Conservation (phyloP, 352 stramenopile species). For the Phytopythium ostracodes region DNA sequence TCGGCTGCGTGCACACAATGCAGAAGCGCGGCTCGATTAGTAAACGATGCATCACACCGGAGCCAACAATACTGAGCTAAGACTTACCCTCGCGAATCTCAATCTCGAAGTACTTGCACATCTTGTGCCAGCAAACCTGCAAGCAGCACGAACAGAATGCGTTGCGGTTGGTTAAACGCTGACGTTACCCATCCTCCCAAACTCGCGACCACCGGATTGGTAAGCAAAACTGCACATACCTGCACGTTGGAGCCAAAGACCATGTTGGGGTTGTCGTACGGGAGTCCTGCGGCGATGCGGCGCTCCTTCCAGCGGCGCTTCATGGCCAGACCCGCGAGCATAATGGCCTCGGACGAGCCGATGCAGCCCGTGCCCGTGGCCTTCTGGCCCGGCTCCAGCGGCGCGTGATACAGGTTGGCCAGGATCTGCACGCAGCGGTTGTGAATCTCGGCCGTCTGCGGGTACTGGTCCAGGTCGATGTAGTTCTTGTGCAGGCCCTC, state of each 20-base stretch:
- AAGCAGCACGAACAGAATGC: neutral
- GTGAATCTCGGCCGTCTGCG: slow-evolving; percentile 91
- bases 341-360: slow-evolving; percentile 91
- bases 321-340: slow-evolving; percentile 88
- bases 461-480: slow-evolving; percentile 92
- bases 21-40: neutral
- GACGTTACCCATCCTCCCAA: neutral
- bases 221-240: neutral
- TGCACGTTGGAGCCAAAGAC: slow-evolving; percentile 90
- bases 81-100: slow-evolving; percentile 66
- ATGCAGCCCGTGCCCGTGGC: slow-evolving; percentile 88
- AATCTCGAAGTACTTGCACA: slow-evolving; percentile 94
- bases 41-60: neutral
- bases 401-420: slow-evolving; percentile 88
- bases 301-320: slow-evolving; percentile 90
- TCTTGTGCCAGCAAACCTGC: slow-evolving; percentile 92
- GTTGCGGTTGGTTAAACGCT: neutral
- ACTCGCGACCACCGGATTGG: neutral
- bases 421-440: slow-evolving; percentile 92
- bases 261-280: slow-evolving; percentile 89
- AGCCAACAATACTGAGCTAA: no score
- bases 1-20: slow-evolving; percentile 28
- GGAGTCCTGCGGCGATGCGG: slow-evolving; percentile 65
- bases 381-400: slow-evolving; percentile 43
- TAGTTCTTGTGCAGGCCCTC: slow-evolving; percentile 90